Percentiles rank a stretch among this genome's conserved stretches.
Evolutionary conservation across 2,329 filamentous ascomycete species (phyloP).

Genomic region (Seiridium cupressi): DNA sequence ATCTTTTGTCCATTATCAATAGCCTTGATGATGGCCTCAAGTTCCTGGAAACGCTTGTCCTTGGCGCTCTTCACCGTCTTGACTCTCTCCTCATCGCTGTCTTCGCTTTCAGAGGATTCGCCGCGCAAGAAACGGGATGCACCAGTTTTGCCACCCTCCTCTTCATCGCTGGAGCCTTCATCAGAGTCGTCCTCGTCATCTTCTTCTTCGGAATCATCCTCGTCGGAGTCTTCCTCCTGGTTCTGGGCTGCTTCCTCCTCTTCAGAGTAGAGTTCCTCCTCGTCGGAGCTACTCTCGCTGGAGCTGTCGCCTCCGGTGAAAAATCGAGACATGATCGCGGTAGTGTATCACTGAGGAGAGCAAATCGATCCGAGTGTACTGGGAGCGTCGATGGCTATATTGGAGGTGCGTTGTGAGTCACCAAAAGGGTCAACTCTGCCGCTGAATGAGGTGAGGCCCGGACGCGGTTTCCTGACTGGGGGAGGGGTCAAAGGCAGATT

Average conservation of each 20-base stretch:
- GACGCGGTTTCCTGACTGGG: conserved; percentile 13
- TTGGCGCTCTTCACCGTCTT: conserved; percentile 95
- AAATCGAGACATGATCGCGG: conserved; percentile 83
- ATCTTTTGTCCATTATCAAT: conserved; percentile 99
- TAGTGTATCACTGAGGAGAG: not conserved
- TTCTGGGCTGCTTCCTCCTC: conserved; percentile 61
- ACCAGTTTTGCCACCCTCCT: conserved; percentile 64
- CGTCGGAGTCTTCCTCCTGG: conserved; percentile 52
- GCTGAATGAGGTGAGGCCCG: not conserved
- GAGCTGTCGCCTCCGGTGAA: conserved; percentile 94
- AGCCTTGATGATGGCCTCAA: conserved; percentile 82
- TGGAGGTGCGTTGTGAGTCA: not conserved
- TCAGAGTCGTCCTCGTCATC: conserved; percentile 52
- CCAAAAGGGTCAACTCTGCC: not conserved
- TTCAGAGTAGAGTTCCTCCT: conserved; percentile 89
- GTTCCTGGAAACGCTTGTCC: conserved; percentile 93
- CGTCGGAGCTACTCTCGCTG: conserved; percentile 91
- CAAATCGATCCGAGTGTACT: conserved; percentile 20
- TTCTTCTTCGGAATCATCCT: conserved; percentile 49
- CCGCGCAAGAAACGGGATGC: conserved; percentile 80
- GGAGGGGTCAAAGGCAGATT: conserved; percentile 21
- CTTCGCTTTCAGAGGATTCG: conserved; percentile 72
- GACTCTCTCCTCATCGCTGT: conserved; percentile 82
- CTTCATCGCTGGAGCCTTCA: conserved; percentile 60
- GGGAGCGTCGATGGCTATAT: conserved; percentile 1